These are phyloP conservation scores for Tubosaeta brunneosetosa DNA, from an alignment of 768 basidiomycete genomes.

Conservation along the genomic window DNA sequence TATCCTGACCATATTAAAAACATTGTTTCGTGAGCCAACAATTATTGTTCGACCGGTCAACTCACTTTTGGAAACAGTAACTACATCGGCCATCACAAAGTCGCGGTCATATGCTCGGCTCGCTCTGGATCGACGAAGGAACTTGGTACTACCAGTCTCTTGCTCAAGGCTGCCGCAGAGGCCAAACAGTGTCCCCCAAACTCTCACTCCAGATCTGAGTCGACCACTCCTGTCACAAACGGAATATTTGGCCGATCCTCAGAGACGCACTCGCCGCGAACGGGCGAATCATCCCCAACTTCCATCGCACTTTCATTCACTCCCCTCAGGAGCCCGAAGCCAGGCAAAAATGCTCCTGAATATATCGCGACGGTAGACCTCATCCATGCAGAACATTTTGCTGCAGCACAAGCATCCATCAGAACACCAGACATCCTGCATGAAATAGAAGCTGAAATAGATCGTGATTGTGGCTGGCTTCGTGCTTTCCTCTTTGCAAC, in stretches of 20 bases:
- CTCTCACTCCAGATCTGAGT: slow-evolving; percentile 37
- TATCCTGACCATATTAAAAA: slow-evolving; percentile 78
- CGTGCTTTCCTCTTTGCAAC: slow-evolving; percentile 84
- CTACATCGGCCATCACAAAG: slow-evolving; percentile 72
- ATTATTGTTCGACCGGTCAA: background rate
- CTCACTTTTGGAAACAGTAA: slow-evolving; percentile 37
- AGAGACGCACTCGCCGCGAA: slow-evolving; percentile 28
- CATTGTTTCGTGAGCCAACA: slow-evolving; percentile 73
- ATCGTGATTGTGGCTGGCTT: slow-evolving; percentile 83
- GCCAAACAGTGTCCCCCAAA: slow-evolving; percentile 51
- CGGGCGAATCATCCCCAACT: slow-evolving; percentile 35
- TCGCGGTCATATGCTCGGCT: slow-evolving; percentile 95
- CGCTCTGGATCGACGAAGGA: slow-evolving; percentile 94
- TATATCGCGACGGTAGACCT: slow-evolving; percentile 82
- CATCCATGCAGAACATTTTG: slow-evolving; percentile 80
- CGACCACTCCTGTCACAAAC: slow-evolving; percentile 46
- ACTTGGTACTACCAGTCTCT: slow-evolving; percentile 90
- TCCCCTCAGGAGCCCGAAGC: slow-evolving; percentile 28
- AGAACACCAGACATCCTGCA: slow-evolving; percentile 54
- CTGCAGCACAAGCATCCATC: slow-evolving; percentile 66
- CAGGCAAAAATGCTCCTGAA: slow-evolving; percentile 36
- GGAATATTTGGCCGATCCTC: slow-evolving; percentile 39
- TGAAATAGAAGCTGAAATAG: slow-evolving; percentile 81
- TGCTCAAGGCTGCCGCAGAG: slow-evolving; percentile 83
- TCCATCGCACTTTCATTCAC: slow-evolving; percentile 25